Conservation (phyloP, 192 early-diverging fungal species). For the Phycomyces blakesleeanus region DNA sequence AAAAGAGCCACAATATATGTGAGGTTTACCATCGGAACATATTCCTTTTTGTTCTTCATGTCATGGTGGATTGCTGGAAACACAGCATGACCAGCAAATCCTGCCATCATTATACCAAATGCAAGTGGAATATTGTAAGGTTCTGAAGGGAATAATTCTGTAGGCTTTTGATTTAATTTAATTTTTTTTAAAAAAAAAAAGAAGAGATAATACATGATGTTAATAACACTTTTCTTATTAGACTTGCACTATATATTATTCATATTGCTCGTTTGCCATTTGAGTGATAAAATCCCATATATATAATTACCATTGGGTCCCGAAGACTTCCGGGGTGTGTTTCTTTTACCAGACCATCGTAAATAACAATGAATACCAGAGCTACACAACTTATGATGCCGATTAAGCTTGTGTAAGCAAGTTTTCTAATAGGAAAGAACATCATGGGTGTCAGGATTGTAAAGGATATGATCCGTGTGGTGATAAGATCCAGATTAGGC, state of each 20-base stretch:
- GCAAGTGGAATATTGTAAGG: slow-evolving; percentile 35
- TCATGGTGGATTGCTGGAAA: slow-evolving; percentile 68
- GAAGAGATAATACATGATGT: too few relatives aligned
- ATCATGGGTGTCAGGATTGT: slow-evolving; percentile 51
- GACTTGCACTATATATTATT: too few relatives aligned
- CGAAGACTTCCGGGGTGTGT: slow-evolving; percentile 52
- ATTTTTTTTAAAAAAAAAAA: too few relatives aligned
- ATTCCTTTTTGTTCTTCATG: slow-evolving; percentile 51
- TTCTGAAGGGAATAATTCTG: slow-evolving; percentile 14
- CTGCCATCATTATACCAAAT: slow-evolving; percentile 55
- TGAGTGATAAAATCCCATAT: too few relatives aligned
- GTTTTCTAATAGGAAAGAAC: slow-evolving; percentile 42
- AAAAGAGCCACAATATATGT: slow-evolving; percentile 48
- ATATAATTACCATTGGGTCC: slow-evolving; percentile 37
- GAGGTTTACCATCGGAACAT: slow-evolving; percentile 47
- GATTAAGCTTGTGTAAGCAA: slow-evolving; percentile 53
- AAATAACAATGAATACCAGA: slow-evolving; percentile 52
- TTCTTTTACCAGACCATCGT: slow-evolving; percentile 49
- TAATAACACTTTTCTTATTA: too few relatives aligned
- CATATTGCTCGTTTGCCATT: too few relatives aligned
- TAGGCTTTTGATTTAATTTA: too few relatives aligned
- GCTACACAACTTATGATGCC: slow-evolving; percentile 53
- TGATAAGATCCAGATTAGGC: slow-evolving; percentile 20
- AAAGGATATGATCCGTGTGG: slow-evolving; percentile 49
- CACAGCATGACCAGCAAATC: slow-evolving; percentile 62